Evolutionary conservation across 2,329 filamentous ascomycete species (phyloP).

Genomic region (Aspergillus fumigatiaffinis): DNA sequence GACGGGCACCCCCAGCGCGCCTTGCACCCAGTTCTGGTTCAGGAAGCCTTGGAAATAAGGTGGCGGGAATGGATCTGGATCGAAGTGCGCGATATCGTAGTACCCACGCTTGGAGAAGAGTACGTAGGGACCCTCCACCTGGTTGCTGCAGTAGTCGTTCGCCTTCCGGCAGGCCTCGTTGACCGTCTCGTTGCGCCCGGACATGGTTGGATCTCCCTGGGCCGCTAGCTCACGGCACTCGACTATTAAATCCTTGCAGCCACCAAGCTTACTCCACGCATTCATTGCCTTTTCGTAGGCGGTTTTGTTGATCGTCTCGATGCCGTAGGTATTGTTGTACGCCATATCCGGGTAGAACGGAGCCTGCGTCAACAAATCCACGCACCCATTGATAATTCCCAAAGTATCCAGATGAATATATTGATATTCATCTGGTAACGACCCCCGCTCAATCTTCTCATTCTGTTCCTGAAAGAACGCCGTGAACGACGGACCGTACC

Average conservation of each 20-base stretch:
- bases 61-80: constrained; percentile 51
- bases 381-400: constrained; percentile 55
- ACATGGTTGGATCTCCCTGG: constrained; percentile 48
- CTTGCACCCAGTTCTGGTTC: constrained; percentile 54
- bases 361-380: constrained; percentile 49
- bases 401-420: constrained; percentile 50
- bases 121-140: constrained; percentile 46
- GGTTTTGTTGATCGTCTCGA: constrained; percentile 48
- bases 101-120: constrained; percentile 45
- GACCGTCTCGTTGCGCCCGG: constrained; percentile 42
- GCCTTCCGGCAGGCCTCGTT: constrained; percentile 45
- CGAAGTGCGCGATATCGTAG: constrained; percentile 55
- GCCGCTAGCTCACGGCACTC: constrained; percentile 48
- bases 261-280: constrained; percentile 43
- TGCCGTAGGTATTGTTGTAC: constrained; percentile 58
- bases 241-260: constrained; percentile 53
- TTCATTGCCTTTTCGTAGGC: constrained; percentile 45
- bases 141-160: constrained; percentile 42
- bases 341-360: constrained; percentile 50
- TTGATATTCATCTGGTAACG: constrained; percentile 25
- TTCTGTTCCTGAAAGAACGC: constrained; percentile 42
- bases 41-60: constrained; percentile 54
- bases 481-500: constrained; percentile 41
- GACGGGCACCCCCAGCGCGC: constrained; percentile 55
- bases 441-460: constrained; percentile 34